Percentiles rank a stretch among this genome's conserved stretches.
Evolutionary conservation across 1,284 basidiomycete species (phyloP).

Genomic region (Cryptococcus sp.): DNA sequence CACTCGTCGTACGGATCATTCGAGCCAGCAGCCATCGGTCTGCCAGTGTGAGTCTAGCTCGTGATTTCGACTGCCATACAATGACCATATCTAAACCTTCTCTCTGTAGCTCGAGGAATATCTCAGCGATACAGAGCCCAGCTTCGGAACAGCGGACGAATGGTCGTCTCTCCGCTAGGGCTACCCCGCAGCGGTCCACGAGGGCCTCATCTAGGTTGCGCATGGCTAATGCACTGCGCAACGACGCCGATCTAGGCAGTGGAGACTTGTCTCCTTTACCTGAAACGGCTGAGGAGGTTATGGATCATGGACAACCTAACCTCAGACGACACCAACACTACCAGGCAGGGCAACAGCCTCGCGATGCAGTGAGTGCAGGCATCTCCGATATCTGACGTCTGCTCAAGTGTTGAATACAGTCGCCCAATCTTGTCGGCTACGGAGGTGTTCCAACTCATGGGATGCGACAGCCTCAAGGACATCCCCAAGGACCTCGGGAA

Average conservation of each 20-base stretch:
- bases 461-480: no score
- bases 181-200: slow-evolving; percentile 13
- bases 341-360: no score
- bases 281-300: slow-evolving; percentile 23
- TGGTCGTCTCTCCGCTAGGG: slow-evolving; percentile 6
- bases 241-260: slow-evolving; percentile 24
- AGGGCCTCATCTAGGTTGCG: slow-evolving; percentile 17
- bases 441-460: no score
- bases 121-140: slow-evolving; percentile 17
- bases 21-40: slow-evolving; percentile 28
- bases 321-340: no score
- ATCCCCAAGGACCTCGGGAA: no score
- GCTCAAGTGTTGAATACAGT: no score
- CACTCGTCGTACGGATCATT: slow-evolving; percentile 25
- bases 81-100: not conserved
- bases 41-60: slow-evolving; percentile 29
- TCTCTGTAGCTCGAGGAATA: slow-evolving; percentile 10
- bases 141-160: slow-evolving; percentile 3
- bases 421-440: no score
- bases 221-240: slow-evolving; percentile 32
- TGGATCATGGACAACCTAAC: not conserved
- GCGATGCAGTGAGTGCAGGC: no score
- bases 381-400: no score
- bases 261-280: slow-evolving; percentile 26
- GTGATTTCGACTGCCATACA: not conserved